Evolutionary conservation across 179 eudicot species (phyloP).

Genomic region (Silene noctiflora): DNA sequence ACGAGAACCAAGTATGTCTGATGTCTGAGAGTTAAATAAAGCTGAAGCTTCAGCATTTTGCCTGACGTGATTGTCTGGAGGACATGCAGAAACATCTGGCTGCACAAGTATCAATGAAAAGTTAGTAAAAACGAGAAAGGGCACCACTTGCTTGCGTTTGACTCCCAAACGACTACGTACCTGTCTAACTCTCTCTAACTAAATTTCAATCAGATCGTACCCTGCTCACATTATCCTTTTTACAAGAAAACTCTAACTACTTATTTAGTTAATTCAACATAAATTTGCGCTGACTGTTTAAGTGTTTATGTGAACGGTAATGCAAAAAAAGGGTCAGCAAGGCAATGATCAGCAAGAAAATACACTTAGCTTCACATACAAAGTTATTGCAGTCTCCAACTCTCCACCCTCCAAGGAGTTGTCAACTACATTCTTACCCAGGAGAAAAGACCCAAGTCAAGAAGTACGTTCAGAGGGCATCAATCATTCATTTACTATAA

Average conservation of each 20-base stretch:
- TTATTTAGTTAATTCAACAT: neutral
- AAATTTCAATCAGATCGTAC: neutral
- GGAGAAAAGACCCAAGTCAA: too few species aligned
- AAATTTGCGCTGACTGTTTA: neutral
- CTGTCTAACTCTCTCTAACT: neutral
- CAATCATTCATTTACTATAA: neutral
- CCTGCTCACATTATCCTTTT: neutral
- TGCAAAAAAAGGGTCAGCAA: too few species aligned
- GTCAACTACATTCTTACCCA: too few species aligned
- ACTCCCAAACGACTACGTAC: neutral
- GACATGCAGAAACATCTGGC: conserved; percentile 17
- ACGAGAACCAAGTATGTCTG: conserved; percentile 13
- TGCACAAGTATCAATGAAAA: conserved; percentile 18
- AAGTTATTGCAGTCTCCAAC: too few species aligned
- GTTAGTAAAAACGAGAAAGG: neutral
- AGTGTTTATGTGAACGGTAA: neutral
- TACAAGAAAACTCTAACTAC: neutral
- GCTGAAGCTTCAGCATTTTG: conserved; percentile 14
- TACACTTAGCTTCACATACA: too few species aligned
- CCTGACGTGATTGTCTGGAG: conserved; percentile 9
- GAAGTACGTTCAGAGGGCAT: neutral
- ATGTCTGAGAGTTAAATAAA: conserved; percentile 1
- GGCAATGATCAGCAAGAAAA: too few species aligned
- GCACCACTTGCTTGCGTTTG: neutral
- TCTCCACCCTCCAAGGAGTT: too few species aligned